Base-by-base conservation (phyloP, 1,284 basidiomycete genomes). In the Cryptococcus amylolentus region DNA sequence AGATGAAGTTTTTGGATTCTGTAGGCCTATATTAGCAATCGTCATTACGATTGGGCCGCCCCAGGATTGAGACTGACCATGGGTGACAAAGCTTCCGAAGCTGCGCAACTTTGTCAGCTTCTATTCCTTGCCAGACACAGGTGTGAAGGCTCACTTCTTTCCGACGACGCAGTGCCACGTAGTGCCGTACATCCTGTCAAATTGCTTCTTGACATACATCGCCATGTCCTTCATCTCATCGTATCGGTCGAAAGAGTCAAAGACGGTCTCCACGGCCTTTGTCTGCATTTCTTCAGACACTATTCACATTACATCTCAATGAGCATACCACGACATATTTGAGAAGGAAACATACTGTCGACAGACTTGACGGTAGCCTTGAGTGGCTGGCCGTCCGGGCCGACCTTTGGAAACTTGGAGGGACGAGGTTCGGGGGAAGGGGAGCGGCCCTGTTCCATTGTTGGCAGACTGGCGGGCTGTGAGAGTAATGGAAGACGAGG, bases 1-100 rank as follows among this genome's bases (percentile, higher is more conserved):
- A 96, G 80, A 96, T 92, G 80, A 96, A 96, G 76, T 95, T 88
- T 77, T 92, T 93, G 63, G 91, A 92, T 84, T 95, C 91, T 94
- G 79, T 26, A 52, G 38, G 45, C 42, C 40, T 45, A 49, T 39
- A 10, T 18, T 23, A 42, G 43, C 37, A 43, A 23, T 49, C 38
- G 9, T 18, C n/a, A 28, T 45, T 40, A 18, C 20, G 38, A 3
- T 28, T 44, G 47, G 38, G 55, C 44, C 44, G 62, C 35, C 28
- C 26, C 28, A 64, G 37, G 59, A 67, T 64, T 12, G 23, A 20
- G 42, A 79, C 89, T 73, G 67, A 96, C 93, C 92, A 72, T 97
- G 94, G 35, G 93, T 97, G 48, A 97, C 94, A 74, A 94, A 97
- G 79, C 89, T 92, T 48, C 93, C 93, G 84, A 93, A 94, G 81